Conservation (phyloP, 768 basidiomycete species). For the Cyclocybe cylindracea region DNA sequence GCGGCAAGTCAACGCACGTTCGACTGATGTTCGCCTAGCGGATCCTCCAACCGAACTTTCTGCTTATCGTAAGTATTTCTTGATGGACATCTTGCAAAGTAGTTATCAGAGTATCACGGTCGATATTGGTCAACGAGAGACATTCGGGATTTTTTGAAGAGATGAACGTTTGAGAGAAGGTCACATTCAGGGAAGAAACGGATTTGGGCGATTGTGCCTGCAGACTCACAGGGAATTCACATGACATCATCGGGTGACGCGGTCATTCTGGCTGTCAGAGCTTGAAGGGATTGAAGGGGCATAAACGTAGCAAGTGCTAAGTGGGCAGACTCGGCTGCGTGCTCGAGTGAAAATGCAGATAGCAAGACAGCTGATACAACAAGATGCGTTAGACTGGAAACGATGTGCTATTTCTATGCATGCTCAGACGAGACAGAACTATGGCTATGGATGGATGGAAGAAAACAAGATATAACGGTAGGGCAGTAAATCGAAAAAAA, state of each 20-base stretch:
- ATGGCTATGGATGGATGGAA: conserved; percentile 5
- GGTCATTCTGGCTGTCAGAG: conserved; percentile 8
- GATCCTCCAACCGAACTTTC: no score
- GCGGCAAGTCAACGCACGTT: no score
- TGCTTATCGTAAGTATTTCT: no score
- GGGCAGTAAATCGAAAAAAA: conserved; percentile 20
- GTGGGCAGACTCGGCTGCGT: background rate
- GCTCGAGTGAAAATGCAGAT: conserved; percentile 1
- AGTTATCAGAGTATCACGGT: no score
- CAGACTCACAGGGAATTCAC: conserved; percentile 4
- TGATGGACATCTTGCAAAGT: no score
- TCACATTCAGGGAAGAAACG: no score
- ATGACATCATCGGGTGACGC: conserved; percentile 8
- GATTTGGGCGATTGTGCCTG: no score
- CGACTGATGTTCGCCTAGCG: no score
- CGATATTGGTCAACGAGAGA: no score
- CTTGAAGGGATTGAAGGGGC: background rate
- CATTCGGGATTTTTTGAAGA: no score
- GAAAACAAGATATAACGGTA: conserved; percentile 27
- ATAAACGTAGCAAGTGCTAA: background rate
- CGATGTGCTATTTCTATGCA: conserved; percentile 14
- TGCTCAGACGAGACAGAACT: conserved; percentile 20
- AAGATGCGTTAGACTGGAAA: conserved; percentile 8
- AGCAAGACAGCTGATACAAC: conserved; percentile 22
- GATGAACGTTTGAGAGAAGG: no score